Evolutionary conservation across 441 rosid genomes (phyloP), one percentile per base, ranked within the genome.

Genomic region (Pelargonium citronellum): DNA sequence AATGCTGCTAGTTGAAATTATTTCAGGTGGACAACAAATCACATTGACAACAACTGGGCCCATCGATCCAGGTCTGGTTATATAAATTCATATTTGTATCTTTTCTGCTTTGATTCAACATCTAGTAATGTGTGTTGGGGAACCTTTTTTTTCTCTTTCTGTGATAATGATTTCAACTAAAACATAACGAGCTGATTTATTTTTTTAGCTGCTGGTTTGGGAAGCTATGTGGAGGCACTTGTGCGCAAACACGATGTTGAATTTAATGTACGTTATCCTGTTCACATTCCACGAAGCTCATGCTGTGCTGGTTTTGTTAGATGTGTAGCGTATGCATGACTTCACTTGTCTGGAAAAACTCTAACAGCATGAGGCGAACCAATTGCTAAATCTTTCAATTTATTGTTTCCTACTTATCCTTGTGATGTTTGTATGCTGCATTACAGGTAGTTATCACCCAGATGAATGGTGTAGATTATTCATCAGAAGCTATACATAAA

Each of bases 221-320:
- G 99, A 79, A 90, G 87, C 88, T 89, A 91, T 72, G 97, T 95
- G 73, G 99, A 95, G 81, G 91, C 96, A 22, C 89, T 91, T 71
- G 92, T 89, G 79, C 85, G 90, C 70, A 95, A 88, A 77, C 97
- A 90, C 67, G 99, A 95, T 72, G 83, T 89, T 69, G 90, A 86
- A 77, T 92, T 92, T 78, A 89, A 90, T 79, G 99, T 95, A 87
- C 68, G 83, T 74, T 11, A 16, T 55, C 24, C 24, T 55, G 22
- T 16, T 9, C 61, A 16, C 12, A 30, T 16, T 55, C 10, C 61
- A 55, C 61, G n/a, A 8, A 55, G 24, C 19, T 55, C 24, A 16
- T 55, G 61, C 24, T 3, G 22, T 53, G 60, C 37, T 16, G 17
- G 57, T 19, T 7, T 51, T 51, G 57, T 6, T 47, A 47, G 15